Conservation (phyloP, 108 stramenopile species). For the Nitzschia sp. region DNA sequence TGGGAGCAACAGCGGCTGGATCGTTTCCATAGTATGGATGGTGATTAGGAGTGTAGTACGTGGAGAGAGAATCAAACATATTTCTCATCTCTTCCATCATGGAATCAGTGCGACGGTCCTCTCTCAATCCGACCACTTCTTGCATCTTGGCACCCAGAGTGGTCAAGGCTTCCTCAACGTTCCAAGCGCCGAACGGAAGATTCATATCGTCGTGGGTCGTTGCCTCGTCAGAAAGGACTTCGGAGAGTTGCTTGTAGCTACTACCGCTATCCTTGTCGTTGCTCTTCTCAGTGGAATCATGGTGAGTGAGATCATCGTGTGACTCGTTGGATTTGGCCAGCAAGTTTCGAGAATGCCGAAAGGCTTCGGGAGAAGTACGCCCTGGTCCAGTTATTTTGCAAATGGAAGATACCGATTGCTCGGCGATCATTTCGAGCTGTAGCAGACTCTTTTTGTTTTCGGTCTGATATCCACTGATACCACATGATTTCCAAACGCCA, state of each 20-base stretch:
- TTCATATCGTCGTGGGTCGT: neutral
- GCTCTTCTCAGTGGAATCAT: neutral
- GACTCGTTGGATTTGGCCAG: neutral
- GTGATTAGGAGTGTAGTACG: constrained; percentile 13
- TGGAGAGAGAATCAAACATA: constrained; percentile 6
- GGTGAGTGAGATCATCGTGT: neutral
- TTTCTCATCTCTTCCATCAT: constrained; percentile 15
- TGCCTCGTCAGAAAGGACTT: constrained; percentile 6
- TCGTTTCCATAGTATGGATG: constrained; percentile 12
- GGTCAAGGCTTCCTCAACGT: constrained; percentile 3
- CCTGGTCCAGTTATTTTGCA: neutral
- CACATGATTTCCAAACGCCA: constrained; percentile 15
- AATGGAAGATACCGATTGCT: constrained; percentile 12
- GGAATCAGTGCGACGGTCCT: neutral
- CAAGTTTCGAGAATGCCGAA: constrained; percentile 8
- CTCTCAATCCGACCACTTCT: constrained; percentile 3
- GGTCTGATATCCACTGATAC: constrained; percentile 9
- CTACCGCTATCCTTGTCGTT: neutral
- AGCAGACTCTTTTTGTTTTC: constrained; percentile 14
- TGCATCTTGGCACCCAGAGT: constrained; percentile 3
- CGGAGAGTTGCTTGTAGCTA: neutral
- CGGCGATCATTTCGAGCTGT: constrained; percentile 16
- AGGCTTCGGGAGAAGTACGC: constrained; percentile 6
- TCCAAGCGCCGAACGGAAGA: neutral
- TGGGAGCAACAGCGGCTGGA: neutral